Evolutionary conservation across 1,284 basidiomycete genomes (phyloP), one percentile per base, ranked within the genome.

Genomic region (Ustilago curta): DNA sequence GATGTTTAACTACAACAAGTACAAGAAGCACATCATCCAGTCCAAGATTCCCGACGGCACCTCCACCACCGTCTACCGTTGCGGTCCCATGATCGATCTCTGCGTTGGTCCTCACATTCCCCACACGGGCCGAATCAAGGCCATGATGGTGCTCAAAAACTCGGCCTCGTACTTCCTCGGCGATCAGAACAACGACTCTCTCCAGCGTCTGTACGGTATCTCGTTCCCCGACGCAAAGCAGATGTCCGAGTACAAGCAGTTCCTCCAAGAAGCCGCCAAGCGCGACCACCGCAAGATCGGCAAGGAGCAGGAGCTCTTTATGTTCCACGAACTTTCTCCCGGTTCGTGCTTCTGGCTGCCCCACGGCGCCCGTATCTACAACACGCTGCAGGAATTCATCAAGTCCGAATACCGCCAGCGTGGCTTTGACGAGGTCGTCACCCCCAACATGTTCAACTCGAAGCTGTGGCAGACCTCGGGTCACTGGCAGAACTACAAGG

Each of bases 1-100:
- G 87, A 98, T 99, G 96, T 99, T 99, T 87, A 88, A 89, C 94
- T 99, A 99, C 88, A 99, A 99, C 89, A 97, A 95, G 86, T 99
- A 97, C 88, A 99, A 99, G 88, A 90, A 91, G 83, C 92, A 98
- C 86, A 90, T 99, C 84, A 99, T 99, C 84, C 90, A 96, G 85
- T 90, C 91, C 77, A 98, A 99, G 87, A 92, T 99, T 61, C 92
- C 95, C 8, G 96, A 99, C 85, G 96, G 96, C 73, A 93, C 94
- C 18, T 94, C 93, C 57, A 97, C 97, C 56, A 99, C 97, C 16
- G 95, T 99, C 31, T 99, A 99, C 88, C 93, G 95, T 59, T 99
- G 97, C 85, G 97, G 97, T 31, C 95, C 97, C 47, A 95, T 99
- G 91, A 91, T 99, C 67, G 97, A 99, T 87, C 89, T 99, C 49